These are phyloP conservation scores for Cladosporium sp. DNA, from an alignment of 2,329 filamentous ascomycete species.

Conservation along the genomic window DNA sequence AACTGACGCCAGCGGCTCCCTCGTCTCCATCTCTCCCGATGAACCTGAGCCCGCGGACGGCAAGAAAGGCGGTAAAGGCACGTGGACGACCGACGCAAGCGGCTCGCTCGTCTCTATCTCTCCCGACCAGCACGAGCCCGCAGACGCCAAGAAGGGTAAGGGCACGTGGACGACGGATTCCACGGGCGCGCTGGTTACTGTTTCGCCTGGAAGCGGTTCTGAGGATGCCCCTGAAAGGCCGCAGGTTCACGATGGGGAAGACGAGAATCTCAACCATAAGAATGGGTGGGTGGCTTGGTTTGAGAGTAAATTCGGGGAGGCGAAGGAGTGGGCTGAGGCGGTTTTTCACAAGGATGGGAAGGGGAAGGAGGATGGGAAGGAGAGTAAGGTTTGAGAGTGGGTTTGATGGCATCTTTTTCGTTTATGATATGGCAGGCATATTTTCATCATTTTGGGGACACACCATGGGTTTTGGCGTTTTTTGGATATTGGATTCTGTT, in stretches of 20 bases:
- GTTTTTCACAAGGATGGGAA: constrained; percentile 16
- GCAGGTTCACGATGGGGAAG: constrained; percentile 17
- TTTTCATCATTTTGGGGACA: too few relatives aligned
- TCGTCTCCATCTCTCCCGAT: constrained; percentile 1
- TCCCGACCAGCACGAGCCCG: too few relatives aligned
- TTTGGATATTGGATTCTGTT: too few relatives aligned
- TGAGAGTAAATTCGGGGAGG: constrained; percentile 26
- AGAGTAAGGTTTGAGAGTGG: too few relatives aligned
- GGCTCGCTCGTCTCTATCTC: constrained; percentile 1
- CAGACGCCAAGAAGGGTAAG: background rate
- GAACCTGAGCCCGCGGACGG: too few relatives aligned
- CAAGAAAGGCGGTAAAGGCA: constrained; percentile 1
- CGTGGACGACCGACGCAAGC: background rate
- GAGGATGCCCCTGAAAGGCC: constrained; percentile 6
- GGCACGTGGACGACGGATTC: constrained; percentile 1
- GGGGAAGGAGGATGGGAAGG: constrained; percentile 4
- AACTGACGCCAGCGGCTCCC: background rate
- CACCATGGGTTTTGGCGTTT: too few relatives aligned
- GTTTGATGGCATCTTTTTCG: too few relatives aligned
- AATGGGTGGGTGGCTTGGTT: constrained; percentile 30
- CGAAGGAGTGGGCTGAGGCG: constrained; percentile 30
- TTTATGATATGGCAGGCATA: too few relatives aligned
- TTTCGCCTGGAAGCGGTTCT: background rate
- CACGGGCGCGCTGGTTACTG: constrained; percentile 5
- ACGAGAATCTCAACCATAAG: constrained; percentile 17